Evolutionary conservation across 371 early-diverging fungal species (phyloP).

Genomic region (Mortierella sp.): DNA sequence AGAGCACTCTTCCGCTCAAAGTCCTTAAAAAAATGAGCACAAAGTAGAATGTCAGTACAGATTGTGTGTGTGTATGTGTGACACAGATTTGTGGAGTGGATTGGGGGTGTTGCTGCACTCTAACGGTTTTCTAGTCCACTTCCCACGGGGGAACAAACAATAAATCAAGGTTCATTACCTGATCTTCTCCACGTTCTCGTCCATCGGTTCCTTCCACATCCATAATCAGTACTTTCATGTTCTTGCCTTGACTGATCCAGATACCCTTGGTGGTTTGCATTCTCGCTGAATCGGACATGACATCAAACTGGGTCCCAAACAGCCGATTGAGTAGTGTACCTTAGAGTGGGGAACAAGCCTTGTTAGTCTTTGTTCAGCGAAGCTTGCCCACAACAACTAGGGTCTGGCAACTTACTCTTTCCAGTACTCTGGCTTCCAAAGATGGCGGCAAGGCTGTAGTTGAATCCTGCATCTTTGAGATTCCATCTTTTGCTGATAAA

Average conservation of each 20-base stretch:
- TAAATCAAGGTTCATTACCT: conserved; percentile 57
- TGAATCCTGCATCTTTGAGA: conserved; percentile 87
- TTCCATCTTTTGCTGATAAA: conserved; percentile 87
- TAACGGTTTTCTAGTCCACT: too few relatives aligned
- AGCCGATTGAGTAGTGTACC: conserved; percentile 95
- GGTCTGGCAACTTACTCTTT: conserved; percentile 77
- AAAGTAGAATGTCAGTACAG: too few relatives aligned
- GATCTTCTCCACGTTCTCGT: conserved; percentile 97
- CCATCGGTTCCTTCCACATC: conserved; percentile 99
- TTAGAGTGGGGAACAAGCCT: too few relatives aligned
- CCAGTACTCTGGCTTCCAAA: conserved; percentile 99
- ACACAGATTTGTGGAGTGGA: too few relatives aligned
- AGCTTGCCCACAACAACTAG: not conserved
- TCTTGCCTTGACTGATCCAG: conserved; percentile 91
- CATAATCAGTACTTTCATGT: conserved; percentile 89
- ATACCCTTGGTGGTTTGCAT: conserved; percentile 97
- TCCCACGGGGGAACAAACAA: not conserved
- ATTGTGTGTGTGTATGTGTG: too few relatives aligned
- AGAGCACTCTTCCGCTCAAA: conserved; percentile 98
- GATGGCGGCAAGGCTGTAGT: conserved; percentile 96
- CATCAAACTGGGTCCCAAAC: conserved; percentile 95
- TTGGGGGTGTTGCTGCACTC: not conserved
- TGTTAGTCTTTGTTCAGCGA: too few relatives aligned
- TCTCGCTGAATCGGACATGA: conserved; percentile 88
- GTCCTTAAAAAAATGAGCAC: conserved; percentile 62